Percentiles rank a stretch among this genome's conserved stretches.
These are phyloP conservation scores for Penicillium crystallinum DNA, from an alignment of 495 filamentous ascomycete genomes.

Conservation along the genomic window DNA sequence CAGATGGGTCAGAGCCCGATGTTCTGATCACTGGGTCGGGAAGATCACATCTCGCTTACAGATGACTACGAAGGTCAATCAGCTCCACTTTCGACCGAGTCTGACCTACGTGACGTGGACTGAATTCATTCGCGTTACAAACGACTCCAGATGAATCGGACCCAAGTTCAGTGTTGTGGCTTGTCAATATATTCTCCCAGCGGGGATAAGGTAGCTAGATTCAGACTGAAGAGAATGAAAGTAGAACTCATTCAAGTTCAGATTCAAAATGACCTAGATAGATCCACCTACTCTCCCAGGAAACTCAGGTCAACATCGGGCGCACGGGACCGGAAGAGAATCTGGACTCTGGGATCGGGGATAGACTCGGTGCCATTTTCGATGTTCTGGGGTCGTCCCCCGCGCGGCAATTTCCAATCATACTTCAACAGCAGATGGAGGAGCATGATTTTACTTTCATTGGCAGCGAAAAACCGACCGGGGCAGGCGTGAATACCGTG, in stretches of 20 bases:
- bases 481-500: slow-evolving; percentile 51
- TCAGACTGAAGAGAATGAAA: background rate
- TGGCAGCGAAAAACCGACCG: slow-evolving; percentile 48
- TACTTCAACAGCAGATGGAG: slow-evolving; percentile 49
- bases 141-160: background rate
- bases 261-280: background rate
- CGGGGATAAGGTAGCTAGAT: background rate
- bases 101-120: background rate
- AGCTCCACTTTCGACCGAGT: slow-evolving; percentile 4
- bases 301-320: slow-evolving; percentile 24
- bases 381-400: slow-evolving; percentile 20
- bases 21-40: no score
- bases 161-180: background rate
- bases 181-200: background rate
- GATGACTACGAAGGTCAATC: background rate
- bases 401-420: slow-evolving; percentile 41
- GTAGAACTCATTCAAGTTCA: background rate
- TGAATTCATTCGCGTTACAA: background rate
- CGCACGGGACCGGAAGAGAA: slow-evolving; percentile 26
- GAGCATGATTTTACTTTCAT: slow-evolving; percentile 44
- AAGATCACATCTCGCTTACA: slow-evolving; percentile 4
- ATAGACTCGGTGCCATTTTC: slow-evolving; percentile 25
- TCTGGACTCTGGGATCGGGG: slow-evolving; percentile 24
- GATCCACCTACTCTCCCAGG: slow-evolving; percentile 17
- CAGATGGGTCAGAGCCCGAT: no score